These are phyloP conservation scores for Leavenworthia alabamica DNA, from an alignment of 345 rosid genomes.

Conservation along the genomic window DNA sequence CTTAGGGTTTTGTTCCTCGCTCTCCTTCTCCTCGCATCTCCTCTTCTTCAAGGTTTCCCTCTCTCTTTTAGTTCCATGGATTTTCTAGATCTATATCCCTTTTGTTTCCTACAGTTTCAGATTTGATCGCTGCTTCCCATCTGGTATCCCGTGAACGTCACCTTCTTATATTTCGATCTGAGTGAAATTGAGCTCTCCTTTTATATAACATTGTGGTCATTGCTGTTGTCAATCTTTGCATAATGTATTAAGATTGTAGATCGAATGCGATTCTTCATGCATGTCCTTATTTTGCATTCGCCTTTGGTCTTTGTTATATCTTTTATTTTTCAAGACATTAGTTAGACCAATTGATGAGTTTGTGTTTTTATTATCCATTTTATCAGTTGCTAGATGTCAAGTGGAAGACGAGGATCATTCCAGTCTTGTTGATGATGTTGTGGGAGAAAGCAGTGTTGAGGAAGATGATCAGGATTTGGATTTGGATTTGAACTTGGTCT, in stretches of 20 bases:
- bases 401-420: constrained; percentile 45
- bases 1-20: constrained; percentile 74
- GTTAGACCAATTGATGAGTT: constrained; percentile 2
- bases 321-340: not conserved
- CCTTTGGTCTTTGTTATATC: not conserved
- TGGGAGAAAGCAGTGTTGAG: constrained; percentile 35
- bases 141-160: not conserved
- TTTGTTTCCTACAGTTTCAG: not conserved
- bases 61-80: not conserved
- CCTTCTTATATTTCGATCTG: not conserved
- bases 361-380: not conserved
- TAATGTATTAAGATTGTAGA: constrained; percentile 7
- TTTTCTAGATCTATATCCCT: constrained; percentile 49
- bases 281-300: not conserved
- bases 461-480: constrained; percentile 69
- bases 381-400: constrained; percentile 69
- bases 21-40: constrained; percentile 68
- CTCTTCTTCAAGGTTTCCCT: constrained; percentile 64
- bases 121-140: constrained; percentile 2
- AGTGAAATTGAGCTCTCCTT: constrained; percentile 19
- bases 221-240: not conserved
- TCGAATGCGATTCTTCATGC: constrained; percentile 6
- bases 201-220: not conserved
- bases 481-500: constrained; percentile 45
- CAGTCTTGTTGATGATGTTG: constrained; percentile 29